A percentile compares a stretch with the other conserved stretches of the same genome.
phyloP scores from a whole-genome alignment of 2,329 filamentous ascomycete species.

The Trichophyton equinum region DNA sequence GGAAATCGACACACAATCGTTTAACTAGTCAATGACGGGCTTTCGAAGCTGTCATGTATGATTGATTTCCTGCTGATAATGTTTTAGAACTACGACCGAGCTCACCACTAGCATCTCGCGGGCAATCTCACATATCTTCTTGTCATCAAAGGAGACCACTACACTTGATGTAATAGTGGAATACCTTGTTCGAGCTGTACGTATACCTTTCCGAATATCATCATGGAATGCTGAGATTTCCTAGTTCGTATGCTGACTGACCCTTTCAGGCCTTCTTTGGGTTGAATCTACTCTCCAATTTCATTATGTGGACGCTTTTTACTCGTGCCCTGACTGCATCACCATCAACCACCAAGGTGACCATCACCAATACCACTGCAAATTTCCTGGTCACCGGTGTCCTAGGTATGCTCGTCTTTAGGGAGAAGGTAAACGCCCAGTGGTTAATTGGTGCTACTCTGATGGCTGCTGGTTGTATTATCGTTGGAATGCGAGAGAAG shows the following conservation, averaged over 20 bases:
- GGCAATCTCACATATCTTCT: conserved; percentile 35
- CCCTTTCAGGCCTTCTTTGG: conserved; percentile 42
- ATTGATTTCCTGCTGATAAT: neutral
- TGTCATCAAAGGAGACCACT: conserved; percentile 26
- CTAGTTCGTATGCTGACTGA: neutral
- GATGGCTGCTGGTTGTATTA: conserved; percentile 49
- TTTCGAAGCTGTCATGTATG: too few relatives aligned
- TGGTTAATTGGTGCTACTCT: conserved; percentile 52
- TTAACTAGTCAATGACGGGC: too few relatives aligned
- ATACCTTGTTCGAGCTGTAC: conserved; percentile 40
- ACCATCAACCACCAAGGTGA: conserved; percentile 49
- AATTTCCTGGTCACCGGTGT: conserved; percentile 53
- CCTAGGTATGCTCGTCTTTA: conserved; percentile 46
- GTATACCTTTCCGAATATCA: conserved; percentile 16
- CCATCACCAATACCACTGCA: conserved; percentile 50
- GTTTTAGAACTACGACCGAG: conserved; percentile 45
- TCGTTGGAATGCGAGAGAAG: conserved; percentile 49
- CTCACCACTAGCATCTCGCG: conserved; percentile 43
- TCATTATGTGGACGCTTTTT: conserved; percentile 54
- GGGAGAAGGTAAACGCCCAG: conserved; percentile 41
- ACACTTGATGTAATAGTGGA: conserved; percentile 27
- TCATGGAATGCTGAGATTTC: neutral
- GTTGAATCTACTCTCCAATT: conserved; percentile 50
- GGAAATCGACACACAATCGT: too few relatives aligned
- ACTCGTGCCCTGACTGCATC: conserved; percentile 49